Base-by-base conservation (phyloP, 2,329 filamentous ascomycete species). In the Fusarium paranaense region DNA sequence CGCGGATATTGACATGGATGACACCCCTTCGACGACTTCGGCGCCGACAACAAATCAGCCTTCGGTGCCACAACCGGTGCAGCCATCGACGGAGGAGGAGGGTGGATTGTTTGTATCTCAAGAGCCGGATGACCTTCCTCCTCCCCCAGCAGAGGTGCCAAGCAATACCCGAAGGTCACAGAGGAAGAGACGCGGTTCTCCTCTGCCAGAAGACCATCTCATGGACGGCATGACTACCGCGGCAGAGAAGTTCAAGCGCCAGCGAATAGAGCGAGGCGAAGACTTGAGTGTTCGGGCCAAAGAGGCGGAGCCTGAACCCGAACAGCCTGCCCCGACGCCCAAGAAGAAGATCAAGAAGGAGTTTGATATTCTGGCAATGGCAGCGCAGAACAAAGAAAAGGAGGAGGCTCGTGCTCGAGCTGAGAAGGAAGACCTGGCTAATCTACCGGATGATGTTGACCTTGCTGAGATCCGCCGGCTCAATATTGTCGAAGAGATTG, bases 151-250 rank as follows among this genome's bases (percentile, higher is more conserved):
- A 32, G 79, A 78, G 13, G 40, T 67, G 18, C 62, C 75, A 10
- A 76, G 70, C 11, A 61, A 64, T 9, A 68, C 70, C 20, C 73
- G 77, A 27, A 74, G 69, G 42, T 80, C 81, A 2, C 81, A 83
- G 20, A 84, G 85, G 33, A 91, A 91, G 76, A 82, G 89, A 27
- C 80, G 79, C 3, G 84, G 85, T 5, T 83, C 85, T 2, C 82
- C 84, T 6, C 72, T 85, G 0, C 81, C 80, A 1, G 82, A 86
- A 60, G 83, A 90, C 63, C 89, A 93, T 52, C 82, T 93, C 10
- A 90, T 96, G 81, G 91, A 95, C 16, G 87, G 89, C 25, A 89
- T 98, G 64, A 91, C 95, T 2, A 94, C 95, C 0, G 94, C 92
- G 1, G 91, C 94, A 5, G 91, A 93, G 32, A 91, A 91, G 6